Base-by-base conservation (phyloP, 495 filamentous ascomycete genomes). In the Daldinia bambusicola region DNA sequence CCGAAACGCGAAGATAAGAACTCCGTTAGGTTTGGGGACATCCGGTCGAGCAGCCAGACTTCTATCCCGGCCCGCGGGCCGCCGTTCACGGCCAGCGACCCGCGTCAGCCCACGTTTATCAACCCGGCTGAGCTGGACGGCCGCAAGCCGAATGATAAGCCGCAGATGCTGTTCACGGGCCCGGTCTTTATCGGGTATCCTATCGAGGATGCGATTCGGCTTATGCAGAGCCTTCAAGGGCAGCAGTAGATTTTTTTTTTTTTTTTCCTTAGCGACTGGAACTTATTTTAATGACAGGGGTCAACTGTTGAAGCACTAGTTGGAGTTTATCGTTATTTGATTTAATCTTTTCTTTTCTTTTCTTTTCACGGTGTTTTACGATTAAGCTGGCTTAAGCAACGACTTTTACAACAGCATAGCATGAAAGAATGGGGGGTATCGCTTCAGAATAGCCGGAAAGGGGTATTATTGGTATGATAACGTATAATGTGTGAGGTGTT, bases 141-240 rank as follows among this genome's bases (percentile, higher is more conserved):
- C 22, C 74, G 32, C 60, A 78, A 57, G 66, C 57, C 71, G 52
- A 75, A 72, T 69, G 76, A 65, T 14, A 70, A 63, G 9, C 85
- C 90, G 0, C 88, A 89, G 70, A 86, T 96, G 83, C 81, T 92
- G 0, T 95, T 96, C 48, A 94, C 90, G 22, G 94, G 94, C 0
- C 93, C 94, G 0, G 92, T 97, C 1, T 97, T 97, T 73, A 91
- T 97, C 69, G 93, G 93, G 0, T 97, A 95, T 75, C 86, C 91
- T 1, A 85, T 93, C 38, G 92, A 95, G 64, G 90, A 95, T 75
- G 89, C 92, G 16, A 86, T 91, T 18, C 80, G 81, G 20, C 80
- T 97, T 37, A 83, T 97, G 82, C 87, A 89, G 65, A 85, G 89
- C 45, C 84, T 79, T 31, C 82, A 80, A 65, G 64, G 63, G n/a